These are phyloP conservation scores for Arachnomyces sp. DNA, from an alignment of 2,329 filamentous ascomycete genomes.

Conservation along the genomic window DNA sequence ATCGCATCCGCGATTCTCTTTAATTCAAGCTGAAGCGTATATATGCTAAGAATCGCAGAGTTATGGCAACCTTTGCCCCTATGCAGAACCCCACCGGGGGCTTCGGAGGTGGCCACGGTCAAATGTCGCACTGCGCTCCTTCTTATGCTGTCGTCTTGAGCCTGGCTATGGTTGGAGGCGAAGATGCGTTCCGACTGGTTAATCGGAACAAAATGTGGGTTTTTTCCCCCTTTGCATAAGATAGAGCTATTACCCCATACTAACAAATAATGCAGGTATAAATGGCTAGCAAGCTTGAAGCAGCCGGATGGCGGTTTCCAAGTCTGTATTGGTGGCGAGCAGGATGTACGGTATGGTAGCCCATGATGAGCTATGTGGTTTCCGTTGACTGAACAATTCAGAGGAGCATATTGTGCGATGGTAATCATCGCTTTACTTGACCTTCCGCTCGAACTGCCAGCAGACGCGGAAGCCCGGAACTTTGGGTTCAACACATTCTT, in stretches of 20 bases:
- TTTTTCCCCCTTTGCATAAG: slow-evolving; percentile 3
- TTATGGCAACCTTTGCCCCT: slow-evolving; percentile 66
- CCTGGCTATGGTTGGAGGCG: slow-evolving; percentile 68
- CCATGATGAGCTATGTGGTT: slow-evolving; percentile 11
- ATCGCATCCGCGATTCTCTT: not conserved
- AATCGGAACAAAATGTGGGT: slow-evolving; percentile 67
- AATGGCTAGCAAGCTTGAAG: slow-evolving; percentile 80
- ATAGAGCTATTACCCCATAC: slow-evolving; percentile 9
- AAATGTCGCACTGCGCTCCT: slow-evolving; percentile 78
- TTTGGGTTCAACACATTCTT: slow-evolving; percentile 60
- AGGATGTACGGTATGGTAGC: slow-evolving; percentile 69
- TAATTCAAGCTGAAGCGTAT: slow-evolving; percentile 5
- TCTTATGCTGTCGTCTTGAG: slow-evolving; percentile 79
- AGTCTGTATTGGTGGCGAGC: slow-evolving; percentile 78
- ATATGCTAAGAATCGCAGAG: slow-evolving; percentile 30
- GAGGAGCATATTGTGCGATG: slow-evolving; percentile 86
- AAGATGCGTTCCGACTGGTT: slow-evolving; percentile 65
- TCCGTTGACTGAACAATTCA: slow-evolving; percentile 25
- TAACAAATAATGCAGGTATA: slow-evolving; percentile 53
- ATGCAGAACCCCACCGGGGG: slow-evolving; percentile 80
- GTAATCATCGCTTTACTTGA: slow-evolving; percentile 76
- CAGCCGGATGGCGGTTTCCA: slow-evolving; percentile 83
- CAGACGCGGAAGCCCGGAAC: slow-evolving; percentile 60
- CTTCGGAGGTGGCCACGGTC: slow-evolving; percentile 89
- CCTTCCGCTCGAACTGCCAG: slow-evolving; percentile 70